Base-by-base conservation (phyloP, 1,139 yeast genomes). In the Lodderomyces orthopsilosis region DNA sequence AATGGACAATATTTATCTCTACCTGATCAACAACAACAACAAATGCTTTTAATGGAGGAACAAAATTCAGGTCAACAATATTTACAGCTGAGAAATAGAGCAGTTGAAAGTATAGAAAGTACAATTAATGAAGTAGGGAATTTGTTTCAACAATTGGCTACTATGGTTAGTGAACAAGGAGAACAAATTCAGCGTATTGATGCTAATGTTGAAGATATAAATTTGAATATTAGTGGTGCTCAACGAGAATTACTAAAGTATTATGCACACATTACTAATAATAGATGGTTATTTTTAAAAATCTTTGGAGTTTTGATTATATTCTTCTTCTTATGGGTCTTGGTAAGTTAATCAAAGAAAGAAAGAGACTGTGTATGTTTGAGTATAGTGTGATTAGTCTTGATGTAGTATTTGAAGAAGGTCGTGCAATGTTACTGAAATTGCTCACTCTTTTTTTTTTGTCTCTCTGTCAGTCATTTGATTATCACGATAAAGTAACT, bases 131-230 rank as follows among this genome's bases (percentile, higher is more conserved):
- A 93, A 63, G 95, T 93, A 37, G 99, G 99, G 24, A 87, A 88
- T 45, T 75, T 93, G 51, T 93, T 94, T 67, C 94, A 88, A 55
- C 98, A 93, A 64, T 74, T 93, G 55, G 96, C 98, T 2, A 86
- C 95, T 2, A 91, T 93, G 98, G 97, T 93, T 10, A 91, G 89
- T 49, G 98, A 94, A 63, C 99, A 93, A 65, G 94, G 98, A 36
- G 98, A 93, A 57, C 87, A 85, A 22, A 93, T 93, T 46, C 98
- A 93, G 62, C 75, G 98, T 58, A 93, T 93, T 51, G 98, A 94
- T 64, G 90, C 85, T 45, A 91, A 93, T 59, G 95, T 95, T 4
- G 97, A 91, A 54, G 98, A 94, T 57, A 89, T 93, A 41, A 82
- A 88, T 55, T 62, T 91, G 59, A 93, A 91, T 62, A 91, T 93